Percentiles rank a stretch among this genome's conserved stretches.
Evolutionary conservation across 2,329 filamentous ascomycete genomes (phyloP).

Genomic region (Dactylonectria macrodidyma): DNA sequence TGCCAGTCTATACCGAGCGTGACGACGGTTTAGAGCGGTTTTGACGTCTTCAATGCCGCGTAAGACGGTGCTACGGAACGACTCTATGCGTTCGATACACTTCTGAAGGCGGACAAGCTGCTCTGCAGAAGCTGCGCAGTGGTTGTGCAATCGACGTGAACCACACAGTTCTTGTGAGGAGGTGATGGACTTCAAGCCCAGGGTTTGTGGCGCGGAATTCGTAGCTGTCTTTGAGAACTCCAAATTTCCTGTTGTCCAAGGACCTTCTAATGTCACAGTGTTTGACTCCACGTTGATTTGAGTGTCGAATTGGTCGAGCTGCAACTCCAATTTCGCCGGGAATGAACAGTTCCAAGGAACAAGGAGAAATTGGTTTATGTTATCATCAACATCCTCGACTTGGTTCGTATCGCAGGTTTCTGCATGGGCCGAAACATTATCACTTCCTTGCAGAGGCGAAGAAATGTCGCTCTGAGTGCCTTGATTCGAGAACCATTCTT

Average conservation of each 20-base stretch:
- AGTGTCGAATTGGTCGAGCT: slow-evolving; percentile 7
- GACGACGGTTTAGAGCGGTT: slow-evolving; percentile 16
- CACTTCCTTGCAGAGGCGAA: background rate
- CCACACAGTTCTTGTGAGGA: background rate
- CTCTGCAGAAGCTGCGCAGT: slow-evolving; percentile 19
- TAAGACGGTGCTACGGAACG: slow-evolving; percentile 23
- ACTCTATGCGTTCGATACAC: slow-evolving; percentile 22
- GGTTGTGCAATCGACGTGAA: background rate
- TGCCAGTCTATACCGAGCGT: slow-evolving; percentile 9
- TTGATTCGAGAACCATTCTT: background rate
- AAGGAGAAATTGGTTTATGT: background rate
- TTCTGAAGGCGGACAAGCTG: slow-evolving; percentile 27
- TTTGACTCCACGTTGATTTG: background rate
- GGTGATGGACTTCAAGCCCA: background rate
- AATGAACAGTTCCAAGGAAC: slow-evolving; percentile 1
- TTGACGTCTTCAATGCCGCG: slow-evolving; percentile 15
- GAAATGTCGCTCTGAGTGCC: background rate
- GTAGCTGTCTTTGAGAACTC: background rate
- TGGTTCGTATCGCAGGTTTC: background rate
- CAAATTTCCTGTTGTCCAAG: background rate
- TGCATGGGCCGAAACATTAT: background rate
- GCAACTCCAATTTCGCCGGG: background rate
- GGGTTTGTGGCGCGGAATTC: too few species aligned
- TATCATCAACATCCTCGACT: background rate
- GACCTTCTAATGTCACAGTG: background rate